Percentiles rank a stretch among this genome's conserved stretches.
phyloP scores from a whole-genome alignment of 1,284 basidiomycete genomes.

The Leccinum cinnamomeum region DNA sequence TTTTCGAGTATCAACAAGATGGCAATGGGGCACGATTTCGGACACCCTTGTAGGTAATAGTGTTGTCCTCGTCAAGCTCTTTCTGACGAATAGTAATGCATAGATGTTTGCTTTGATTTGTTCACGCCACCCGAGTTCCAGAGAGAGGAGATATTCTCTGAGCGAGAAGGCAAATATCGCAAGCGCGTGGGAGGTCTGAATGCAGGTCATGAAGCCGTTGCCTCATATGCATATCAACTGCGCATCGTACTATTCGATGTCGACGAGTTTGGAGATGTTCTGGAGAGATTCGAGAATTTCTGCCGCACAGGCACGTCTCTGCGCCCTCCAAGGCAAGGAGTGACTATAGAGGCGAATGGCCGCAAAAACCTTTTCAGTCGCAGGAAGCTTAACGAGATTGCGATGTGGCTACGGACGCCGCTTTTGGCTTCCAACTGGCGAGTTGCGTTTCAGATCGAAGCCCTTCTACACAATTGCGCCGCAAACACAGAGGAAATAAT shows the following conservation, averaged over 20 bases:
- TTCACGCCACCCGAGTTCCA: conserved; percentile 63
- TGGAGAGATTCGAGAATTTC: conserved; percentile 48
- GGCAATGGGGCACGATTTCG: conserved; percentile 54
- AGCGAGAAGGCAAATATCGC: conserved; percentile 44
- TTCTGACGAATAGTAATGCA: conserved; percentile 1
- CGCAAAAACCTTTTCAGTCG: conserved; percentile 49
- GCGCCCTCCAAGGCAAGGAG: conserved; percentile 34
- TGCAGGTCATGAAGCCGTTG: conserved; percentile 51
- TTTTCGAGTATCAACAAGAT: conserved; percentile 61
- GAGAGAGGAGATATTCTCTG: conserved; percentile 51
- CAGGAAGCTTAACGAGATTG: conserved; percentile 47
- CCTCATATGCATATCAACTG: conserved; percentile 65
- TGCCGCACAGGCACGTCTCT: conserved; percentile 53
- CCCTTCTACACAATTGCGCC: conserved; percentile 57
- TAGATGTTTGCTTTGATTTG: conserved; percentile 67
- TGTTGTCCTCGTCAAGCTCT: conserved; percentile 7
- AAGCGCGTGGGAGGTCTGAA: conserved; percentile 56
- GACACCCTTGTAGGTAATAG: conserved; percentile 39
- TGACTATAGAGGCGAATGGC: conserved; percentile 46
- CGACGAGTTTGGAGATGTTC: conserved; percentile 37
- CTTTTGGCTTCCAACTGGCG: conserved; percentile 45
- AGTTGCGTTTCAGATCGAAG: conserved; percentile 70
- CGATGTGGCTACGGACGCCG: conserved; percentile 42
- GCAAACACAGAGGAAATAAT: conserved; percentile 57
- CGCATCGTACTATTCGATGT: conserved; percentile 53